phyloP scores from a whole-genome alignment of 345 rosid genomes.

The Euphorbia peplus region DNA sequence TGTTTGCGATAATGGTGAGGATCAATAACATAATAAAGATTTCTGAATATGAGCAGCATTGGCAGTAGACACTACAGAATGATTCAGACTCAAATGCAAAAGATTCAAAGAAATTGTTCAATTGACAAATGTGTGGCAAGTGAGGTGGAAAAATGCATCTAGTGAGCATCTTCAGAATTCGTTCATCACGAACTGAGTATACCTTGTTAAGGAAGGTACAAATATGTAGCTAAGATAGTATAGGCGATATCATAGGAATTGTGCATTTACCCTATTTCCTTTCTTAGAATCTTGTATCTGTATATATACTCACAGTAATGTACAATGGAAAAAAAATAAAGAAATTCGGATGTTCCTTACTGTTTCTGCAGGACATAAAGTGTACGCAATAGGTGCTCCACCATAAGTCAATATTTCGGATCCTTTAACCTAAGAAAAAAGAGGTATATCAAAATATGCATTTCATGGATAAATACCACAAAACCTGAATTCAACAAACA shows the following conservation, averaged over 20 bases:
- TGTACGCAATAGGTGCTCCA: conserved; percentile 75
- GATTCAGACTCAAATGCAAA: conserved; percentile 5
- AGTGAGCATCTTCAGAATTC: neutral
- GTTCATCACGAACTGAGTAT: neutral
- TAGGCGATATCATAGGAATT: too few relatives aligned
- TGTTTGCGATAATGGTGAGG: neutral
- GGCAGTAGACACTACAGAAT: neutral
- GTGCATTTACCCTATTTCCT: too few relatives aligned
- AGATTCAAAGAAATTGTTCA: neutral
- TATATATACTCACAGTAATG: too few relatives aligned
- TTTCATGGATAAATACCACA: neutral
- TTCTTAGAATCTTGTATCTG: too few relatives aligned
- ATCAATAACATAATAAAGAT: neutral
- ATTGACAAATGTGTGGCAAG: neutral
- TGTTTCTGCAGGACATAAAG: conserved; percentile 68
- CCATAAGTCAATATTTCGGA: conserved; percentile 63
- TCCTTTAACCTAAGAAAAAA: conserved; percentile 64
- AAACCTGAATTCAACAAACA: neutral
- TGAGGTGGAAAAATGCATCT: neutral
- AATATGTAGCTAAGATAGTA: too few relatives aligned
- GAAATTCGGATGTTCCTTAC: conserved; percentile 36
- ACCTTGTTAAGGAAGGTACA: too few relatives aligned
- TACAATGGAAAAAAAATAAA: neutral
- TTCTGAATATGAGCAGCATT: neutral
- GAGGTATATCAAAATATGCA: neutral